Evolutionary conservation across 495 filamentous ascomycete species (phyloP), one percentile per base, ranked within the genome.

Genomic region (Neurospora tetrasperma): DNA sequence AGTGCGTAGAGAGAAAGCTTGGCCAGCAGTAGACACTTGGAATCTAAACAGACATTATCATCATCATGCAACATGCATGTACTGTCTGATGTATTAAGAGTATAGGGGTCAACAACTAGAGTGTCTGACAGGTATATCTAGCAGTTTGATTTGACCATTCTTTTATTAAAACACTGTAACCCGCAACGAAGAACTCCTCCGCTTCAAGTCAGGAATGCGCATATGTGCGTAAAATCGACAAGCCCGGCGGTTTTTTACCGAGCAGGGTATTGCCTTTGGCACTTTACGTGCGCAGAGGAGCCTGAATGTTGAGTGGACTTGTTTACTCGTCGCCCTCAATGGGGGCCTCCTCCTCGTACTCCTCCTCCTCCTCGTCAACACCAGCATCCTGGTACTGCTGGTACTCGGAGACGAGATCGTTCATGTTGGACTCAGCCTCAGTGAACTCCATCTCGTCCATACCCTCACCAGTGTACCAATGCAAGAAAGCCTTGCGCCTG

Each of bases 361-460:
- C 85, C 81, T 88, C 87, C 82, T 90, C 88, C 70, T 89, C 88
- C 81, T 90, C 88, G 72, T 88, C 89, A 80, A 97, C 88, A 77
- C 93, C 92, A 79, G 96, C 96, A 81, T 99, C 96, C 89, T 99
- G 96, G 89, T 99, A 99, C 84, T 99, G 96, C 90, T 99, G 96
- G 89, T 99, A 99, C 84, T 99, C 96, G 73, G 95, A 97, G 75
- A 99, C 96, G 84, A 99, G 87, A 85, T 99, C 96, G 88, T 98
- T 99, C 96, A 99, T 99, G 88, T 99, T 99, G 88, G 92, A 95
- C 92, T 99, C 96, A 79, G 96, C 96, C 89, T 98, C 96, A 82
- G 96, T 98, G 87, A 99, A 99, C 88, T 99, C 96, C 96, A 98
- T 98, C 92, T 99, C 96, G 87, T 99, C 96, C 96, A 99, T 99